Base-by-base conservation (phyloP, 2,329 filamentous ascomycete species). In the Bipolaris oryzae region DNA sequence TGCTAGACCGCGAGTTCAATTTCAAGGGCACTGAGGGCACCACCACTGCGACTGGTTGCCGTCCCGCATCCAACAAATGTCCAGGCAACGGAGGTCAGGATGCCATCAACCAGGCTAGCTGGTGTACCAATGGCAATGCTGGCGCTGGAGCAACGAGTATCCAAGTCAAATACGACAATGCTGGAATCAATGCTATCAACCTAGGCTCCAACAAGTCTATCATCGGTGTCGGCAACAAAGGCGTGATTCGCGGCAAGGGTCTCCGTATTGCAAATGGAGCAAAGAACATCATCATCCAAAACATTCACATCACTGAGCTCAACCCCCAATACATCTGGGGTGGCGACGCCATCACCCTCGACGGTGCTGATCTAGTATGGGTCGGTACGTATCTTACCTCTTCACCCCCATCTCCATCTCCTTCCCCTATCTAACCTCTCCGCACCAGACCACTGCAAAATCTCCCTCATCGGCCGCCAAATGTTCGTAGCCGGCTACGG, bases 21-120 rank as follows among this genome's bases (percentile, higher is more conserved):
- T 87, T 85, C 77, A 81, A 77, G 31, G 80, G 78, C 35, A 80
- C 79, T 10, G 84, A 87, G 71, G 85, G 85, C 37, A 81, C 78
- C 2, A 77, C 77, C 20, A 83, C 78, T 23, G 79, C 72, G 35
- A 80, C 78, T 13, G 85, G 85, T 18, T 88, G 86, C 65, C 81
- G 84, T n/a, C 85, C 85, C 20, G 72, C 18, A 75, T n/a, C 31
- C n/a, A 37, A 35, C 39, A 28, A 37, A n/a, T 42, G 39, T 25
- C 39, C 72, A 55, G 84, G 83, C 34, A 84, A 82, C 28, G 80
- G 70, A 10, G 85, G 86, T 74, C 85, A 88, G 77, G 64, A 81
- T 42, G 83, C 85, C 60, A 87, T 88, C 71, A 77, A 84, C 76
- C 75, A 86, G 68, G 68, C 79, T 67, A 85, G 83, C 81, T 88